Evolutionary conservation across 306 rosid species (phyloP), one percentile per base, ranked within the genome.

Genomic region (Quercus berberidifolia): DNA sequence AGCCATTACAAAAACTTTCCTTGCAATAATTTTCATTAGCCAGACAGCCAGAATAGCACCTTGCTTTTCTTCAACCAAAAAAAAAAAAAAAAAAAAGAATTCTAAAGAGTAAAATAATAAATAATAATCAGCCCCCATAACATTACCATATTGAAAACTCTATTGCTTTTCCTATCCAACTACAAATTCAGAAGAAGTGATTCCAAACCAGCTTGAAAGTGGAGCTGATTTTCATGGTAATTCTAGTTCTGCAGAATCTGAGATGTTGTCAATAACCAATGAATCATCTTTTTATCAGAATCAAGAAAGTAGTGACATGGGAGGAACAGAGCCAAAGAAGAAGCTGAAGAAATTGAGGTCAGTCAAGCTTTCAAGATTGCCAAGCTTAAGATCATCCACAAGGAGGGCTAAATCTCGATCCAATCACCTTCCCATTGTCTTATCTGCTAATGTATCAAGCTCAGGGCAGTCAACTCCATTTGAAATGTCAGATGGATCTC

Each of bases 301-400:
- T 26, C 69, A 75, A 21, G 82, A 64, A 28, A 51, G 71, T 28
- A 28, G 77, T 71, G 68, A 76, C 71, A 68, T 35, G 55, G 86
- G 64, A 77, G 78, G 68, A 73, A 59, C 69, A 26, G 88, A 89
- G 68, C 74, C 85, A 63, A 87, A 65, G 85, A 91, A 73, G 85
- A 92, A 84, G 64, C 46, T 81, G 78, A 93, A 83, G 84, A 91
- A 86, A 78, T 55, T 87, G 71, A 86, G 86, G 31, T 87, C 98
- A 79, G 82, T 88, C 74, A 90, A 86, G 90, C 84, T 93, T 63
- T 67, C 63, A 4, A 90, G 87, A 86, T 73, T 85, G 31, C 85
- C 88, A 25, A 90, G 90, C 87, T 76, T 78, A 82, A 83, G 80
- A 52, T 81, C 91, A 75, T 82, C 83, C 33, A 59, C 51, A 9